Conservation (phyloP, 495 filamentous ascomycete genomes). For the Xeromyces bisporus region DNA sequence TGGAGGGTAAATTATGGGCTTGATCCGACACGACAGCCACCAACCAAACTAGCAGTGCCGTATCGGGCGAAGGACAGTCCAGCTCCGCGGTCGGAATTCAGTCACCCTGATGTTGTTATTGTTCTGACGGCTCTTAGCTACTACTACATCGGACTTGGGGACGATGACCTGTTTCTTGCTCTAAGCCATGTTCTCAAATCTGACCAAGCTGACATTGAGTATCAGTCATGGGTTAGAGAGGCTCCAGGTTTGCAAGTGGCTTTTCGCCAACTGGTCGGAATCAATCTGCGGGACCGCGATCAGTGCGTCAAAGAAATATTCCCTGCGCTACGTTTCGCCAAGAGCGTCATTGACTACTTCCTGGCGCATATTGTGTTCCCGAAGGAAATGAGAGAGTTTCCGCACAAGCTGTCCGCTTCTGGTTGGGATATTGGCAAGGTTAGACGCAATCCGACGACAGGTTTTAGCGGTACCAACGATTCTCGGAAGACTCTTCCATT, state of each 20-base stretch:
- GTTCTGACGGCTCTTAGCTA: constrained; percentile 48
- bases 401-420: constrained; percentile 43
- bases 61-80: constrained; percentile 51
- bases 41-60: constrained; percentile 57
- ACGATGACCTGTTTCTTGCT: constrained; percentile 29
- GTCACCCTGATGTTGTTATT: constrained; percentile 55
- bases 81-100: constrained; percentile 48
- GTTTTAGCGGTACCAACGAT: constrained; percentile 62
- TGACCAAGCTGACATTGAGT: constrained; percentile 39
- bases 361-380: constrained; percentile 44
- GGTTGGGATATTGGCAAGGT: constrained; percentile 43
- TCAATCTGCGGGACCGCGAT: constrained; percentile 40
- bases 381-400: constrained; percentile 42
- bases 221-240: constrained; percentile 32
- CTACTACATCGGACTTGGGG: constrained; percentile 45
- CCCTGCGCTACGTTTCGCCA: constrained; percentile 30
- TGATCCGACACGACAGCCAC: constrained; percentile 25
- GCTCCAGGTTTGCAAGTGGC: constrained; percentile 16
- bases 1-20: constrained; percentile 59
- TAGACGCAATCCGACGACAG: constrained; percentile 35
- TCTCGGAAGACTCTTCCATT: constrained; percentile 39
- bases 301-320: constrained; percentile 32
- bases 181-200: constrained; percentile 34
- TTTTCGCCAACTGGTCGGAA: constrained; percentile 30
- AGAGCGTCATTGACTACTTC: constrained; percentile 41